These are phyloP conservation scores for Sapria himalayana DNA, from an alignment of 345 rosid species.

Conservation along the genomic window DNA sequence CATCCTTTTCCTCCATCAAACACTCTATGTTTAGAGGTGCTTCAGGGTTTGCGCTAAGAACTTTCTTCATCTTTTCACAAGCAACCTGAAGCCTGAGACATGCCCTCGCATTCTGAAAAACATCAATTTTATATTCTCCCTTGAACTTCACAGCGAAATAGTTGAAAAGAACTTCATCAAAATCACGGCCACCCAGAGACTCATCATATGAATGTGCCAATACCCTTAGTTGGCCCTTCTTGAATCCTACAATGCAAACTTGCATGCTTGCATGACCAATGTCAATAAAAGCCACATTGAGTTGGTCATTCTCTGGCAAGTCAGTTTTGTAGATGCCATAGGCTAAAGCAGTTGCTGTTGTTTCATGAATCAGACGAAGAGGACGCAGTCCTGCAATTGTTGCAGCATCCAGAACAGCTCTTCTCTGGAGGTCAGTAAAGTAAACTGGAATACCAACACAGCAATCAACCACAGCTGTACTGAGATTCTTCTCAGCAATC, in stretches of 20 bases:
- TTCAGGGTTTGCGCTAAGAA: conserved; percentile 83
- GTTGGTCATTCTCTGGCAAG: conserved; percentile 59
- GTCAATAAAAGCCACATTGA: conserved; percentile 84
- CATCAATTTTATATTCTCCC: conserved; percentile 83
- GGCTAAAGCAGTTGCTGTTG: conserved; percentile 86
- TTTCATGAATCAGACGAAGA: conserved; percentile 65
- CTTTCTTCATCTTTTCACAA: conserved; percentile 85
- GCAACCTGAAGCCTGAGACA: conserved; percentile 63
- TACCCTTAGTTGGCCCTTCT: conserved; percentile 64
- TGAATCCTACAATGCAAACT: conserved; percentile 88
- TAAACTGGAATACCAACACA: conserved; percentile 88
- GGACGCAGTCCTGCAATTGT: conserved; percentile 87
- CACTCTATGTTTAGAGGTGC: conserved; percentile 85
- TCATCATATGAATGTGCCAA: conserved; percentile 67
- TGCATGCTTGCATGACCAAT: conserved; percentile 89
- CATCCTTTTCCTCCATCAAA: conserved; percentile 95
- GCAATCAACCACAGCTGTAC: conserved; percentile 80
- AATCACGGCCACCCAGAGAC: conserved; percentile 81
- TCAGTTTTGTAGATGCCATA: conserved; percentile 97
- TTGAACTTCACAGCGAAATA: conserved; percentile 67
- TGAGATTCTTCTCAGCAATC: conserved; percentile 74
- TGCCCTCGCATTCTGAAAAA: conserved; percentile 69
- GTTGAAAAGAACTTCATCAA: conserved; percentile 64
- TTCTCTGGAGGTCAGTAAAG: conserved; percentile 78
- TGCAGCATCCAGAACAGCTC: conserved; percentile 90